phyloP scores from a whole-genome alignment of 164 flowering plant genomes.

The Magnolia officinalis region DNA sequence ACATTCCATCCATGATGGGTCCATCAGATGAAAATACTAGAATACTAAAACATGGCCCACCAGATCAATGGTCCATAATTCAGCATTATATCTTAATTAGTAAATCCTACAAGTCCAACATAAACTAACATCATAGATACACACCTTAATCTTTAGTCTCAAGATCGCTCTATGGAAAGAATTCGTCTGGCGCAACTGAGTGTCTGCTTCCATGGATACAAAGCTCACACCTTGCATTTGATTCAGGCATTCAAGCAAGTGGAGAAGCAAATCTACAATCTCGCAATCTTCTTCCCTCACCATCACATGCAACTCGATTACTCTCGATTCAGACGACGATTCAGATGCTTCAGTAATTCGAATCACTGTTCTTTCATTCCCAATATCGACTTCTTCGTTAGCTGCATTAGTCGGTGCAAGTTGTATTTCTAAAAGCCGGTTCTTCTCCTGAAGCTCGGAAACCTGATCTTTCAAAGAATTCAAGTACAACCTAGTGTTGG shows the following conservation, averaged over 20 bases:
- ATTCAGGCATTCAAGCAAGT: conserved; percentile 52
- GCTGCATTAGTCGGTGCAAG: conserved; percentile 13
- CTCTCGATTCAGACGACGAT: conserved; percentile 31
- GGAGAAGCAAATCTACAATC: conserved; percentile 31
- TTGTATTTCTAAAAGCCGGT: conserved; percentile 41
- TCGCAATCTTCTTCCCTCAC: conserved; percentile 35
- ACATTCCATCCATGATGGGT: no score
- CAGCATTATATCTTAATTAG: background rate
- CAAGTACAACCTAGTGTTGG: conserved; percentile 47
- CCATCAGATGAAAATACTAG: background rate
- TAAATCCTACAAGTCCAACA: background rate
- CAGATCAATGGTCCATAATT: background rate
- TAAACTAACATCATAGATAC: background rate
- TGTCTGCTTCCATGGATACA: conserved; percentile 42
- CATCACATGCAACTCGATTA: conserved; percentile 38
- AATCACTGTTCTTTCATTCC: conserved; percentile 29
- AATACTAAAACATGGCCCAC: background rate
- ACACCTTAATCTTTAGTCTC: conserved; percentile 45
- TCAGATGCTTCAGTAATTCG: conserved; percentile 22
- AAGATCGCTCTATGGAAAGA: conserved; percentile 22
- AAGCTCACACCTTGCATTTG: conserved; percentile 26
- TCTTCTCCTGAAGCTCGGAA: conserved; percentile 44
- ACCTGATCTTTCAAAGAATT: conserved; percentile 44
- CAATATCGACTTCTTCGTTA: conserved; percentile 7
- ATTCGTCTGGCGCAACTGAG: conserved; percentile 19